Percentiles rank a stretch among this genome's conserved stretches.
Conservation (phyloP, 2,329 filamentous ascomycete species). For the Colletotrichum orchidophilum region DNA sequence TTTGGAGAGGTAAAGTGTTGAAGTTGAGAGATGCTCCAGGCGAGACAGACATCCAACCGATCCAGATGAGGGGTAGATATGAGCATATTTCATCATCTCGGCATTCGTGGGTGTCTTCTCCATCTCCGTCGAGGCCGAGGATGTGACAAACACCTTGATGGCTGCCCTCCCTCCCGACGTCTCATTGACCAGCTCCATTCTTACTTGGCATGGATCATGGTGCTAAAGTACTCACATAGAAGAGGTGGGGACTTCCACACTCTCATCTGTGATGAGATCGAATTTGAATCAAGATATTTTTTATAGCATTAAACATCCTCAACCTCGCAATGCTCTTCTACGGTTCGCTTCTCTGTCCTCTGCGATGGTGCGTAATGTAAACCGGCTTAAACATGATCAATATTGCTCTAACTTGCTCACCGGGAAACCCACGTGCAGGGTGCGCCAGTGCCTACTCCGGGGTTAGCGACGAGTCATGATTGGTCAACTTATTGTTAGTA, state of each 20-base stretch:
- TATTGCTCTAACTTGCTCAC: constrained; percentile 48
- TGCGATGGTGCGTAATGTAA: neutral
- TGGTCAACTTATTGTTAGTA: constrained; percentile 35
- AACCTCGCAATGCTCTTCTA: too few relatives aligned
- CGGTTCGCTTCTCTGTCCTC: neutral
- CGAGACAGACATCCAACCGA: neutral
- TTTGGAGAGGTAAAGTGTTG: neutral
- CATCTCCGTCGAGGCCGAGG: constrained; percentile 14
- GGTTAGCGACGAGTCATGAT: constrained; percentile 39
- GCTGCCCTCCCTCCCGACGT: neutral
- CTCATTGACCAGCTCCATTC: neutral
- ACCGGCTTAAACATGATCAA: constrained; percentile 36
- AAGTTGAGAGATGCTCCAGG: neutral
- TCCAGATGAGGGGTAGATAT: constrained; percentile 12
- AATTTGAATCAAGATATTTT: neutral
- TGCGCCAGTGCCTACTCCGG: constrained; percentile 36
- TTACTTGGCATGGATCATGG: neutral
- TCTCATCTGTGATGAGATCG: neutral
- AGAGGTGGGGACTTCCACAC: neutral
- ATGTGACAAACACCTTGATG: constrained; percentile 32
- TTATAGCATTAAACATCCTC: neutral
- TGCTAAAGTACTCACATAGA: neutral
- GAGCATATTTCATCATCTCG: constrained; percentile 29
- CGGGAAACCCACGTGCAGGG: constrained; percentile 11
- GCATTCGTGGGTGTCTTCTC: neutral